phyloP scores from a whole-genome alignment of 2,329 filamentous ascomycete genomes.

The Huntiella moniliformis region DNA sequence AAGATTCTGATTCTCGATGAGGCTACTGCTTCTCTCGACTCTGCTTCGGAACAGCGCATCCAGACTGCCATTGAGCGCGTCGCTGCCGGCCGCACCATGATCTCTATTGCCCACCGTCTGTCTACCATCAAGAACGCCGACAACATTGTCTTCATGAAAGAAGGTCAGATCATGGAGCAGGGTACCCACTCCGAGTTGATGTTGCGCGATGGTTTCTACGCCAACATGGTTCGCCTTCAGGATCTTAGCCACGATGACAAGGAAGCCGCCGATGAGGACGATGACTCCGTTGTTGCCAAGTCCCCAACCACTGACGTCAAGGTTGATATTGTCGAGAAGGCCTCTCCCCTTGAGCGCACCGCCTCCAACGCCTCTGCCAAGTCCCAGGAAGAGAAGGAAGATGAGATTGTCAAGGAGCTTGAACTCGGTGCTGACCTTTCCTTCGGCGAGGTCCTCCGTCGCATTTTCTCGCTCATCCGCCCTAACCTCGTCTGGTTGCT shows the following conservation, averaged over 20 bases:
- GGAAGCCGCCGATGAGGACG: slow-evolving; percentile 17
- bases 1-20: slow-evolving; percentile 42
- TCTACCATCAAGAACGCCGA: slow-evolving; percentile 45
- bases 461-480: slow-evolving; percentile 20
- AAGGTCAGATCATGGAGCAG: slow-evolving; percentile 41
- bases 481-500: slow-evolving; percentile 23
- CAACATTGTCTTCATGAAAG: slow-evolving; percentile 45
- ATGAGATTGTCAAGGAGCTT: slow-evolving; percentile 17
- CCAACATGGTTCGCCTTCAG: slow-evolving; percentile 29
- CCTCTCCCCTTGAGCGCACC: slow-evolving; percentile 20
- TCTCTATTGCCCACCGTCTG: slow-evolving; percentile 45
- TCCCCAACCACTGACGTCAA: slow-evolving; percentile 18
- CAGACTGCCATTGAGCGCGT: slow-evolving; percentile 28
- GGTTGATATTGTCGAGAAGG: slow-evolving; percentile 19
- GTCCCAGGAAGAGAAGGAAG: slow-evolving; percentile 18
- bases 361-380: slow-evolving; percentile 22
- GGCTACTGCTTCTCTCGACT: slow-evolving; percentile 42
- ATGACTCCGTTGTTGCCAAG: slow-evolving; percentile 17
- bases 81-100: slow-evolving; percentile 38
- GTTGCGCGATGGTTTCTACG: slow-evolving; percentile 29
- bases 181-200: slow-evolving; percentile 45
- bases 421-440: slow-evolving; percentile 24
- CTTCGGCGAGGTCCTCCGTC: slow-evolving; percentile 22
- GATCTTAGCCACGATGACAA: slow-evolving; percentile 16
- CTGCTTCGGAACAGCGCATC: slow-evolving; percentile 35